Evolutionary conservation across 208 protist species (phyloP), one percentile per base, ranked within the genome.

Genomic region (Trypanosoma avium): DNA sequence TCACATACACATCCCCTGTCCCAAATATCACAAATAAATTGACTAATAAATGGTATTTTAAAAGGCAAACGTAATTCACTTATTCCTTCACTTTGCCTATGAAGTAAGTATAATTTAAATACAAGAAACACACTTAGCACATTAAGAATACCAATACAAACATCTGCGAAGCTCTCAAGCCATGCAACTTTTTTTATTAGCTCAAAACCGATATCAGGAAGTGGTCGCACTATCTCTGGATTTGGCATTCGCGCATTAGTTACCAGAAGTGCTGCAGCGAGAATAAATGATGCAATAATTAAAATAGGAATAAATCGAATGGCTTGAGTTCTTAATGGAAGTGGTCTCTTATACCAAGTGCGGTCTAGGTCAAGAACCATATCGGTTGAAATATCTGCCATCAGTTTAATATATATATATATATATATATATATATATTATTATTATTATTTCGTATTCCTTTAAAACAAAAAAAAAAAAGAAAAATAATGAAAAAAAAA

Each of bases 191-290:
- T 81, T 21, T 81, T 76, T 29, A 93, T 67, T 43, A 78, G 43
- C 38, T 96, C 84, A 35, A 94, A 77, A 21, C 82, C 49, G 26
- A 93, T 59, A 48, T 96, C 90, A 12, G 86, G 86, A 33, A 96
- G 77, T 19, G 79, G 84, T 4, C 48, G 68, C 49, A 83, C 77
- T 17, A 73, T 19, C 38, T 76, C 26, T 5, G 88, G 88, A 24
- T 87, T 69, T 7, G 90, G 90, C 90, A 96, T 96, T 0, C 87
- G 83, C 40, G 17, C 73, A 62, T 93, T 82, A 0, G 90, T 88
- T 17, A 96, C 53, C 10, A 88, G 21, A 19, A 96, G 63, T 13
- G 83, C 82, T 2, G 38, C 73, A 3, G 82, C 80, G 4, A 93
- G 68, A 24, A 92, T 62, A 46, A 90, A 36, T 15, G 76, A 69